Percentiles rank a stretch among this genome's conserved stretches.
Evolutionary conservation across 108 stramenopile species (phyloP).

Genomic region (Cyclotella cryptica): DNA sequence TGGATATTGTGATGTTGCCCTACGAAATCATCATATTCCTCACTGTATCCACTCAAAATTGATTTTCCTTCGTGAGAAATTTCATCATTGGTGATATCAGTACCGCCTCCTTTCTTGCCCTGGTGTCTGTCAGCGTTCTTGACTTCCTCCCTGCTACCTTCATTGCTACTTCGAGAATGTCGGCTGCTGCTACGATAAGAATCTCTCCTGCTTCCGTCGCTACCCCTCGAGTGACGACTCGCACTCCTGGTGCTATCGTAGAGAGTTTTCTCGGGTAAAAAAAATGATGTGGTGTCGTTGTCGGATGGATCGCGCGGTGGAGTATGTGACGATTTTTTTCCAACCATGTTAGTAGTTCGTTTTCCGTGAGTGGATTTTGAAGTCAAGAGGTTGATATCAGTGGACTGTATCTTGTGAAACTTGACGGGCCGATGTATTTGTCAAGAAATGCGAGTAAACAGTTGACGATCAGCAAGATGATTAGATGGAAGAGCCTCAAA

Average conservation of each 20-base stretch:
- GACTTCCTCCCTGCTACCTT: not conserved
- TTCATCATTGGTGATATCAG: not conserved
- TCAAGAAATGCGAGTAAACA: too few relatives aligned
- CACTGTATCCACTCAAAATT: not conserved
- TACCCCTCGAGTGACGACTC: not conserved
- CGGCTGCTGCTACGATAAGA: not conserved
- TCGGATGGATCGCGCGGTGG: slow-evolving; percentile 15
- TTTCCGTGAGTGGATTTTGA: not conserved
- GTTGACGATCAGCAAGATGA: too few relatives aligned
- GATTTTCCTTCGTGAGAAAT: too few relatives aligned
- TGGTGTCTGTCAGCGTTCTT: not conserved
- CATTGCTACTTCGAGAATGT: not conserved
- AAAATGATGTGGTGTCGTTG: not conserved
- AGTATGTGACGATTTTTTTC: not conserved
- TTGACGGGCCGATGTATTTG: too few relatives aligned
- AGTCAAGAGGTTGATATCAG: not conserved
- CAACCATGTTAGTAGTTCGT: not conserved
- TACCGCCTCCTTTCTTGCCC: not conserved
- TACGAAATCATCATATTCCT: slow-evolving; percentile 1
- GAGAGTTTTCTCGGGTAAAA: not conserved
- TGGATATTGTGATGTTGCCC: not conserved
- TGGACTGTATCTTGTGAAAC: too few relatives aligned
- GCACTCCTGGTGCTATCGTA: not conserved
- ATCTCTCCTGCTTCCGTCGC: not conserved
- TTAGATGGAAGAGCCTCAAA: too few relatives aligned